Conservation (phyloP, 1,139 yeast species). For the Keqinozyma sinolaborantium region DNA sequence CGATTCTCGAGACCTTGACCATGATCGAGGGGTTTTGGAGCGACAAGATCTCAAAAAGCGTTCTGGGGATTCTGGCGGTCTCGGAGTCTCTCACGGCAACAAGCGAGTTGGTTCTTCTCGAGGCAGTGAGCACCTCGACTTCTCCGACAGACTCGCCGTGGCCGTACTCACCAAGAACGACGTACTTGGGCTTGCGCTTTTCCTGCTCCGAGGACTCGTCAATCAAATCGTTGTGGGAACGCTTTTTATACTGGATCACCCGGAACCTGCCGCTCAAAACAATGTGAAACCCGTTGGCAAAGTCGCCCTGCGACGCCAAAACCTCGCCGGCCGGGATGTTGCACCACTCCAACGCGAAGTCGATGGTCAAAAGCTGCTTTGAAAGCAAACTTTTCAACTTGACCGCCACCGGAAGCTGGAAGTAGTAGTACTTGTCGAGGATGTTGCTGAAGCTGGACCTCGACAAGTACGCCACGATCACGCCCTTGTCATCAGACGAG, state of each 20-base stretch:
- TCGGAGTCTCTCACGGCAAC: slow-evolving; percentile 94
- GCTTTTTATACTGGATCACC: slow-evolving; percentile 34
- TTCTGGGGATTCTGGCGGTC: slow-evolving; percentile 87
- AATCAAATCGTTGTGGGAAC: slow-evolving; percentile 11
- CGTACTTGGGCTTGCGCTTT: slow-evolving; percentile 23
- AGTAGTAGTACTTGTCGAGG: slow-evolving; percentile 71
- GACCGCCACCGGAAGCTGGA: slow-evolving; percentile 76
- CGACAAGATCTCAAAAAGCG: slow-evolving; percentile 81
- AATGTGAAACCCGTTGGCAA: slow-evolving; percentile 89
- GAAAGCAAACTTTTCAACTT: slow-evolving; percentile 66
- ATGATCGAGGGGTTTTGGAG: slow-evolving; percentile 84
- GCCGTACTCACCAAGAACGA: slow-evolving; percentile 74
- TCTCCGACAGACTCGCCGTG: slow-evolving; percentile 96
- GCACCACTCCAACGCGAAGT: slow-evolving; percentile 94
- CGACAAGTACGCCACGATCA: slow-evolving; percentile 71
- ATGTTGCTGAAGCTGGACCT: slow-evolving; percentile 59
- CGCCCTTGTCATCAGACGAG: slow-evolving; percentile 46
- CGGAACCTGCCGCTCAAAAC: slow-evolving; percentile 89
- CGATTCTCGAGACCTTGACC: slow-evolving; percentile 85
- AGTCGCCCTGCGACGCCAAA: slow-evolving; percentile 77
- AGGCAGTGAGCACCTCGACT: slow-evolving; percentile 87
- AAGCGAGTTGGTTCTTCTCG: slow-evolving; percentile 66
- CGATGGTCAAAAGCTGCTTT: slow-evolving; percentile 66
- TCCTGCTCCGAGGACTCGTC: slow-evolving; percentile 19
- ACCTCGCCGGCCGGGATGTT: slow-evolving; percentile 83